Conservation (phyloP, 2,329 filamentous ascomycete genomes). For the Sarocladiaceae sp. region DNA sequence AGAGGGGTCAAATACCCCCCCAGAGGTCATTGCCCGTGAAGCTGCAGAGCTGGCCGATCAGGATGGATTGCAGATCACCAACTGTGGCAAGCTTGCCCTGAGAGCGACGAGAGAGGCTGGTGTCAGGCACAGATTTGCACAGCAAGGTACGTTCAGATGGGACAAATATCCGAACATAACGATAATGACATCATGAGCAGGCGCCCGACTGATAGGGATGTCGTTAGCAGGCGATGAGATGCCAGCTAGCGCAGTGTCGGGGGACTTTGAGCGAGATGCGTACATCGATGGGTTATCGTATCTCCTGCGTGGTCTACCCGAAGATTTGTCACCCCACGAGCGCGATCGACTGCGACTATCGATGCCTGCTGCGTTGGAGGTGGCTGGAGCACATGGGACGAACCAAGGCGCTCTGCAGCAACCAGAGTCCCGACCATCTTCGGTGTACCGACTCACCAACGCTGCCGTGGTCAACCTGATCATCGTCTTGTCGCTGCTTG, state of each 20-base stretch:
- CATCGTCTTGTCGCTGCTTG: conserved; percentile 50
- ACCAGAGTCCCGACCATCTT: conserved; percentile 27
- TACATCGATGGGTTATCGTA: conserved; percentile 60
- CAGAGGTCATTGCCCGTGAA: background rate
- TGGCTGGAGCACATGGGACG: background rate
- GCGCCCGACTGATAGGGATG: conserved; percentile 21
- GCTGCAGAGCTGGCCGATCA: background rate
- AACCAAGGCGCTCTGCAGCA: background rate
- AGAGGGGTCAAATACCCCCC: background rate
- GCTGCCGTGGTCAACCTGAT: conserved; percentile 51
- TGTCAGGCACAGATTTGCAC: conserved; percentile 17
- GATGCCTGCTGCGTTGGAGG: conserved; percentile 2
- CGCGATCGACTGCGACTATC: conserved; percentile 26
- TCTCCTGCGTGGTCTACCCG: conserved; percentile 56
- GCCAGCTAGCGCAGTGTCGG: conserved; percentile 16
- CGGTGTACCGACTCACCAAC: conserved; percentile 54
- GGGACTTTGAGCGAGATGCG: conserved; percentile 45
- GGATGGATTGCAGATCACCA: background rate
- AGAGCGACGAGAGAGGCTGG: background rate
- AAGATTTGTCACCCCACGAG: conserved; percentile 50
- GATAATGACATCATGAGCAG: conserved; percentile 11
- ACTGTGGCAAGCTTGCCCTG: background rate
- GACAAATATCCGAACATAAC: background rate
- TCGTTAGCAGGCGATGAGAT: conserved; percentile 18
- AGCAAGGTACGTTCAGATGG: conserved; percentile 20